Evolutionary conservation across 768 basidiomycete genomes (phyloP).

Genomic region (Leccinum broughii): DNA sequence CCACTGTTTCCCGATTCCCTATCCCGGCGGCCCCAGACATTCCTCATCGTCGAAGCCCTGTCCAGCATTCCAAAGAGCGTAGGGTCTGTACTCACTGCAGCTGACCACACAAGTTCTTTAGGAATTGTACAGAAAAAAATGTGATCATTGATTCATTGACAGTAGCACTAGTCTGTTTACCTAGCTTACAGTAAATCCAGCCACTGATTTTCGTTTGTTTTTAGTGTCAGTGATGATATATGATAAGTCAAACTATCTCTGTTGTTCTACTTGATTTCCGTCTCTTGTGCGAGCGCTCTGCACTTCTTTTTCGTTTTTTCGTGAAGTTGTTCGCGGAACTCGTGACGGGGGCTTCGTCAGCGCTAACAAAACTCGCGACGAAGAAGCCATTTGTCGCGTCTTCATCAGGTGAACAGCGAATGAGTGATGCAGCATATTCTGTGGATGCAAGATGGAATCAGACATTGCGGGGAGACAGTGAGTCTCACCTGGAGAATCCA

Average conservation of each 20-base stretch:
- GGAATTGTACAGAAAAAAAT: slow-evolving; percentile 29
- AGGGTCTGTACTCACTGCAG: slow-evolving; percentile 37
- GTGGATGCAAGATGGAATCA: background rate
- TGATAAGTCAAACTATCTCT: slow-evolving; percentile 6
- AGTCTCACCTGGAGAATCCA: slow-evolving; percentile 35
- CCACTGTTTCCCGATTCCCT: slow-evolving; percentile 17
- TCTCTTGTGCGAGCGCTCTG: slow-evolving; percentile 21
- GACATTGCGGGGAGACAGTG: background rate
- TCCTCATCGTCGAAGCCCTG: slow-evolving; percentile 17
- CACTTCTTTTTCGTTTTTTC: slow-evolving; percentile 32
- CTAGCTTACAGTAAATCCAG: slow-evolving; percentile 18
- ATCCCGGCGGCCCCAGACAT: slow-evolving; percentile 15
- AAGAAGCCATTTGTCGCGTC: slow-evolving; percentile 98
- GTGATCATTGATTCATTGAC: slow-evolving; percentile 33
- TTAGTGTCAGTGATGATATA: background rate
- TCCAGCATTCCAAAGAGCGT: slow-evolving; percentile 25
- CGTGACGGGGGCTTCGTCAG: background rate
- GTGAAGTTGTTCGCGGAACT: slow-evolving; percentile 6
- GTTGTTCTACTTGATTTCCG: slow-evolving; percentile 12
- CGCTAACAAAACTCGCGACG: slow-evolving; percentile 81
- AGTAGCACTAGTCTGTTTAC: slow-evolving; percentile 23
- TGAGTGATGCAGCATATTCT: slow-evolving; percentile 59
- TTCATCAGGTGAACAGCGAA: slow-evolving; percentile 77
- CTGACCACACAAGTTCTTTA: slow-evolving; percentile 36
- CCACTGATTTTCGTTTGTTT: slow-evolving; percentile 7